Evolutionary conservation across 169 alveolate species (phyloP).

Genomic region (Eimeria falciformis): DNA sequence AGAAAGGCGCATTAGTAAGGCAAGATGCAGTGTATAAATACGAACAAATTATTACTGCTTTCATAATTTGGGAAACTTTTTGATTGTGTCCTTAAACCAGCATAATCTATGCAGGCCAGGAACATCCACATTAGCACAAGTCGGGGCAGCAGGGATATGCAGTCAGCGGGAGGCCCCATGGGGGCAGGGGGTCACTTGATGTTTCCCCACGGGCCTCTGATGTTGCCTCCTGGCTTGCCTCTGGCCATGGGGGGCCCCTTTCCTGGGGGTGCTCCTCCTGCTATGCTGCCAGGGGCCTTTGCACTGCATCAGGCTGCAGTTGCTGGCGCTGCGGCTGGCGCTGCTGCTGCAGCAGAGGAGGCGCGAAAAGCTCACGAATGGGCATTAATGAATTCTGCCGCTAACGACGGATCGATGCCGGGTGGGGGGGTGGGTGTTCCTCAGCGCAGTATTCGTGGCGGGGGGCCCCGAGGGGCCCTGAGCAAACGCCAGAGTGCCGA

Average conservation of each 20-base stretch:
- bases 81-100: too few species aligned
- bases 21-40: too few species aligned
- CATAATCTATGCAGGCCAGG: conserved; percentile 1
- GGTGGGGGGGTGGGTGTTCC: not conserved
- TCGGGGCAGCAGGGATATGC: conserved; percentile 19
- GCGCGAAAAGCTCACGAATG: conserved; percentile 38
- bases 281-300: conserved; percentile 58
- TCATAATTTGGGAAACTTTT: too few species aligned
- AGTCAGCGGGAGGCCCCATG: not conserved
- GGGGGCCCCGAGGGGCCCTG: conserved; percentile 1
- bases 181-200: conserved; percentile 26
- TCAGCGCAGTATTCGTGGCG: not conserved
- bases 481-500: conserved; percentile 29
- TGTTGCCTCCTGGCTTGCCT: conserved; percentile 58
- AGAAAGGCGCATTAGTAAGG: too few species aligned
- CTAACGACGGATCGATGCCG: not conserved
- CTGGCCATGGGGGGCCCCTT: conserved; percentile 42
- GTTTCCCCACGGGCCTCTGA: conserved; percentile 37
- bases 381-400: not conserved
- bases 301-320: conserved; percentile 67
- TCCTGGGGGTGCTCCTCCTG: conserved; percentile 44
- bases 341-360: conserved; percentile 71
- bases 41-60: too few species aligned
- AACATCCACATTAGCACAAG: not conserved
- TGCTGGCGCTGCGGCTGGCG: conserved; percentile 67